Evolutionary conservation across 441 rosid genomes (phyloP), one percentile per base, ranked within the genome.

Genomic region (Arabidopsis hybrid): DNA sequence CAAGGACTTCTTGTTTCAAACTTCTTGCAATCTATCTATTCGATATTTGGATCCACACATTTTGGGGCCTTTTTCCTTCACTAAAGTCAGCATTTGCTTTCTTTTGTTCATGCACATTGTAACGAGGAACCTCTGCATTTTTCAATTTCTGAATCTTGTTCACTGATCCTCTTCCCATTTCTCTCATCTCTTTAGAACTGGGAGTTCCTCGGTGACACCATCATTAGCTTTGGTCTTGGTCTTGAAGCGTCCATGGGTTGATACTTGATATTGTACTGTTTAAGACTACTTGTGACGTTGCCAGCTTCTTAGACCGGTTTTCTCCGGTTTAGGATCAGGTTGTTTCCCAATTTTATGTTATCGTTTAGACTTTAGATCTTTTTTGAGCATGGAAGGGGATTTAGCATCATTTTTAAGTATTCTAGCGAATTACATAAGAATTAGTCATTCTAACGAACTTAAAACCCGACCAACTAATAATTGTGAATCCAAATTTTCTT

Each of bases 141-240:
- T 45, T 29, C 46, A 17, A 39, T 51, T 34, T 38, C 35, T 21
- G 57, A 61, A 35, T 68, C 18, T 32, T 29, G 51, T 43, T 51
- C 4, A 69, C 74, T 75, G 69, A 75, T 53, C 14, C 40, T 68
- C 68, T 18, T 74, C 43, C 63, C 18, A n/a, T 75, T 68, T 68
- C 49, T 68, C 40, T 68, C 53, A 32, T 77, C 55, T 85, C 71
- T 21, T 80, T 76, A 89, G 93, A 85, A 81, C 84, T 84, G 81
- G 96, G 93, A 60, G 97, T 88, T 83, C 97, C 97, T 78, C 95
- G 95, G 97, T 93, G 94, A 91, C 90, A 80, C 45, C 66, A 51
- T 49, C 61, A 58, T 74, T 56, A 49, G 31, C 78, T 32, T 32
- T 58, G 72, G 60, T 65, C 65, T 57, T 56, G 49, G 58, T 67